Percentiles rank a stretch among this genome's conserved stretches.
phyloP scores from a whole-genome alignment of 148 eudicot species.

The Chenopodium berlandieri region DNA sequence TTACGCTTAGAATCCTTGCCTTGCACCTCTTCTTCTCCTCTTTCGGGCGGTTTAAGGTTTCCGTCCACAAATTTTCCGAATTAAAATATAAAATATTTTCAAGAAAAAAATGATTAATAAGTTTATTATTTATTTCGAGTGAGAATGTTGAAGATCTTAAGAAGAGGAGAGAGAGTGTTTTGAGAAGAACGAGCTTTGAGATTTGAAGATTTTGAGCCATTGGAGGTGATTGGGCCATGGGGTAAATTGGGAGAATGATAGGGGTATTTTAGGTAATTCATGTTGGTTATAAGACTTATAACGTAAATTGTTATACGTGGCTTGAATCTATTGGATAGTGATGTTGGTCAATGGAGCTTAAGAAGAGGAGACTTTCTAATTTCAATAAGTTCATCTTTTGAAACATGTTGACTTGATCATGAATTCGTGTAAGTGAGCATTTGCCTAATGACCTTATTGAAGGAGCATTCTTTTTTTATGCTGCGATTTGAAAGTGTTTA shows the following conservation, averaged over 20 bases:
- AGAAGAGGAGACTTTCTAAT: neutral
- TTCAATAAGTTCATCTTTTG: neutral
- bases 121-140: neutral
- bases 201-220: slow-evolving; percentile 13
- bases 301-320: neutral
- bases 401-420: neutral
- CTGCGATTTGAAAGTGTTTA: too few relatives aligned
- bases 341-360: slow-evolving; percentile 3
- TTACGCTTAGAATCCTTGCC: slow-evolving; percentile 22
- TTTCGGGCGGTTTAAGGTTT: neutral
- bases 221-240: neutral
- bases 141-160: slow-evolving; percentile 19
- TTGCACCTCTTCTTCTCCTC: slow-evolving; percentile 1
- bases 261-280: neutral
- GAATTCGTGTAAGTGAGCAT: neutral
- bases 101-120: neutral
- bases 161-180: neutral
- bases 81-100: neutral
- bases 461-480: neutral
- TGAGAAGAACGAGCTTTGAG: slow-evolving; percentile 6
- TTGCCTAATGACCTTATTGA: neutral
- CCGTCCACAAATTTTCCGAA: neutral
- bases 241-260: neutral
- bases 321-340: neutral
- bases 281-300: neutral